Base-by-base conservation (phyloP, 2,329 filamentous ascomycete genomes). In the Neonectria coccinea region DNA sequence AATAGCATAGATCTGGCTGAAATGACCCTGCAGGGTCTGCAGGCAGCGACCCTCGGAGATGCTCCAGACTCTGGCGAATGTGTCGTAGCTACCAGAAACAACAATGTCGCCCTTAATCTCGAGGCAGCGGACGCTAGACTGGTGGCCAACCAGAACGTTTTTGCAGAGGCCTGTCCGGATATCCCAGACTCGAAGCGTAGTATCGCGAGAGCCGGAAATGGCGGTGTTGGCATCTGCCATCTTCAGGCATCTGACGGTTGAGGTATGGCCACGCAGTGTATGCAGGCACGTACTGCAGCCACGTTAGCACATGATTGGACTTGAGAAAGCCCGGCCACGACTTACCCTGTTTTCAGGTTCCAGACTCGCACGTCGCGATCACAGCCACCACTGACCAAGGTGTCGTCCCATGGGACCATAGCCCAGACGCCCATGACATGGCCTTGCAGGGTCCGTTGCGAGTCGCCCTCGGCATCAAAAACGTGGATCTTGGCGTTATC, bases 341-440 rank as follows among this genome's bases (percentile, higher is more conserved):
- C 89, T 78, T 87, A 97, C 93, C 94, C 96, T 66, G 93, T 97
- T 55, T 90, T 89, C 84, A 99, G 90, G 75, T 99, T 92, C 96
- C 96, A 99, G 6, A 99, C 96, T 62, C 96, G 88, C 29, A 99
- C 96, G 76, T 99, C 96, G 65, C 96, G 89, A 81, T 99, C 96
- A 77, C 96, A 99, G 6, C 96, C 96, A 73, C 96, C 96, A 73
- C 94, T 97, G 65, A 99, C 96, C 66, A 99, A 85, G 57, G 93
- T 91, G 77, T 99, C 95, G 64, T 93, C 95, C 92, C 94, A 97
- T 7, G 96, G 96, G 25, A 99, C 94, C 95, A 99, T 98, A 53
- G 96, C 96, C 96, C 96, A 99, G 20, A 99, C 96, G 44, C 96
- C 96, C 96, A 99, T 99, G 48, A 98, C 92, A 81, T 99, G 96